These are phyloP conservation scores for Lactifluus pinguis DNA, from an alignment of 768 basidiomycete genomes.

Conservation along the genomic window DNA sequence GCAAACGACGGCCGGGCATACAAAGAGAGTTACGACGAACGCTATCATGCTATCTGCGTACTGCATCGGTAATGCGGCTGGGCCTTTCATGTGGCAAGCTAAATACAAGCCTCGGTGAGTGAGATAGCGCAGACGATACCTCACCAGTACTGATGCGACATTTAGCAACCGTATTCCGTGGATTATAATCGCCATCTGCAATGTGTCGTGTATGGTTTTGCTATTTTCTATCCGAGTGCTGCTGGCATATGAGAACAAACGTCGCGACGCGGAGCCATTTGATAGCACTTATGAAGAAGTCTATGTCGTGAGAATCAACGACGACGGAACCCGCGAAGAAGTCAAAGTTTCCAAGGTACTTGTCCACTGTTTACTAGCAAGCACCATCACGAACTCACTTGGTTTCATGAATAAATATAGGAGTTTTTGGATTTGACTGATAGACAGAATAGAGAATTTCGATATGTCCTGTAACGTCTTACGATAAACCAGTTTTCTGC, in stretches of 20 bases:
- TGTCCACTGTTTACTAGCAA: not conserved
- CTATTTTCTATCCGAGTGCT: constrained; percentile 42
- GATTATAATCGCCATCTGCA: constrained; percentile 65
- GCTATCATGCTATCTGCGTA: constrained; percentile 70
- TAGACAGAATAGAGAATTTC: constrained; percentile 59
- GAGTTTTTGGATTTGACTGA: constrained; percentile 71
- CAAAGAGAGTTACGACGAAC: constrained; percentile 60
- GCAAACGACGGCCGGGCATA: constrained; percentile 60
- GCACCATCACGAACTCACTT: not conserved
- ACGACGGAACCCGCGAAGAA: constrained; percentile 44
- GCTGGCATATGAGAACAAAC: constrained; percentile 52
- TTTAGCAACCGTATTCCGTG: constrained; percentile 67
- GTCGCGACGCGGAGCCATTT: constrained; percentile 47
- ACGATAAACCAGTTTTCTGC: not conserved
- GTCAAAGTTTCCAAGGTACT: constrained; percentile 62
- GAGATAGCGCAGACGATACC: not conserved
- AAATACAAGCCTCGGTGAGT: constrained; percentile 55
- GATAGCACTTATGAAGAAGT: constrained; percentile 51
- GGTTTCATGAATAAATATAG: constrained; percentile 26
- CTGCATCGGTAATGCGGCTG: constrained; percentile 54
- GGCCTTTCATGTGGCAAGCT: constrained; percentile 73
- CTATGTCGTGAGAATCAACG: constrained; percentile 44
- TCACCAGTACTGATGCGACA: not conserved
- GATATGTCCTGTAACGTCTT: constrained; percentile 49
- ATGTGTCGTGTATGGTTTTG: constrained; percentile 41